A percentile compares a stretch with the other conserved stretches of the same genome.
Conservation (phyloP, 2,329 filamentous ascomycete genomes). For the Trichoderma sp. region DNA sequence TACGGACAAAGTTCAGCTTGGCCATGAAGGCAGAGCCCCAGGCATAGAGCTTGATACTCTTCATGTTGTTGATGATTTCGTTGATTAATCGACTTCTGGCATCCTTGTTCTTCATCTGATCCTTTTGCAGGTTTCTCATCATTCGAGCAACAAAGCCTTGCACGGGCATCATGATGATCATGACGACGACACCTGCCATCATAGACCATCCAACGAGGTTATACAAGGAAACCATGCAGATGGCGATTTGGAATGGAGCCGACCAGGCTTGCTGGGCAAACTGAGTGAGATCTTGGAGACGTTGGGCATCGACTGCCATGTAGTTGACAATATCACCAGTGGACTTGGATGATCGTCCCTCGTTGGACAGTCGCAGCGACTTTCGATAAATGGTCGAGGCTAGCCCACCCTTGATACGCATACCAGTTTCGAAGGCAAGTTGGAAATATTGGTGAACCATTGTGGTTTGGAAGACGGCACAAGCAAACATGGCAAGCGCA, state of each 20-base stretch:
- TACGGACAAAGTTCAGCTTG: constrained; percentile 92
- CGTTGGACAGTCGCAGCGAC: constrained; percentile 85
- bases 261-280: constrained; percentile 96
- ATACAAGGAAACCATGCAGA: constrained; percentile 96
- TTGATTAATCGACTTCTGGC: constrained; percentile 89
- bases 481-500: constrained; percentile 86
- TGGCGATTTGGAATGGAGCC: constrained; percentile 90
- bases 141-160: constrained; percentile 89
- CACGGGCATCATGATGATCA: constrained; percentile 96
- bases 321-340: constrained; percentile 99
- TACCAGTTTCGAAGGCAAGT: constrained; percentile 88
- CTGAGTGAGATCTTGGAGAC: constrained; percentile 90
- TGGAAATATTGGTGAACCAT: constrained; percentile 98
- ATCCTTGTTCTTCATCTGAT: constrained; percentile 99
- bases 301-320: constrained; percentile 97
- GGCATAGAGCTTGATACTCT: constrained; percentile 97
- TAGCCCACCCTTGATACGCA: constrained; percentile 91
- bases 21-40: constrained; percentile 98
- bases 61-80: constrained; percentile 99
- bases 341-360: constrained; percentile 83
- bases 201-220: constrained; percentile 93
- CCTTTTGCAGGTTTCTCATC: constrained; percentile 93
- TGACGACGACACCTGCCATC: constrained; percentile 90
- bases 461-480: constrained; percentile 82
- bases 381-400: constrained; percentile 93